Base-by-base conservation (phyloP, 495 filamentous ascomycete genomes). In the Hypoxylon intermedium region DNA sequence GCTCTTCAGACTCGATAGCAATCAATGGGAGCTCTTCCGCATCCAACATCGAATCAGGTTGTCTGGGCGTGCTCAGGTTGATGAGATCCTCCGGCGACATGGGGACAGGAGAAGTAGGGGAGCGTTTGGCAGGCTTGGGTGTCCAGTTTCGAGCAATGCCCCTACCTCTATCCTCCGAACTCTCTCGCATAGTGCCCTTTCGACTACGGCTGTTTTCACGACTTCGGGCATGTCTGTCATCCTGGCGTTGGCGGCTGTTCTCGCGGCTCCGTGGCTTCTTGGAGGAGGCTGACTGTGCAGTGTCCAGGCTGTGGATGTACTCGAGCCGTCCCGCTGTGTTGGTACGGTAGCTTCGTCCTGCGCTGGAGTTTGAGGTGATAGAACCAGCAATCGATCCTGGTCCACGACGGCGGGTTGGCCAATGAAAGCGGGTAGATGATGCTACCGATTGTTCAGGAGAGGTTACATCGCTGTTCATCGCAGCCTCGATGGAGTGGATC, bases 1-100 rank as follows among this genome's bases (percentile, higher is more conserved):
- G 75, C 42, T 82, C 77, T 41, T 62, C 52, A 23, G 59, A 57
- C 48, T 55, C 46, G n/a, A 60, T 65, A 37, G 61, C 61, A 13
- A 54, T 38, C 13, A 42, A 24, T 16, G 37, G 36, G 15, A 53
- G 23, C 5, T 33, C 52, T 28, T 66, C 61, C 24, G 58, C 62
- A 20, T 33, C 45, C 18, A 59, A 43, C 28, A 61, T 40, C 18
- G 23, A 7, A 19, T 71, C 61, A 38, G 63, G 44, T 12, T 74
- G 59, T 24, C 67, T 78, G 0, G 75, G 77, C 0, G 73, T 81
- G 44, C 82, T 77, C 30, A 84, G 77, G 60, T 79, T 83, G 64
- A 85, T 83, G 62, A 89, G 63, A 55, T 94, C 90, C 62, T 96
- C 90, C 0, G 91, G 90, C 0, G 91, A 93, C 92, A 97, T 96